A percentile compares a stretch with the other conserved stretches of the same genome.
Evolutionary conservation across 2,329 filamentous ascomycete species (phyloP).

Genomic region (Verticillium klebahnii): DNA sequence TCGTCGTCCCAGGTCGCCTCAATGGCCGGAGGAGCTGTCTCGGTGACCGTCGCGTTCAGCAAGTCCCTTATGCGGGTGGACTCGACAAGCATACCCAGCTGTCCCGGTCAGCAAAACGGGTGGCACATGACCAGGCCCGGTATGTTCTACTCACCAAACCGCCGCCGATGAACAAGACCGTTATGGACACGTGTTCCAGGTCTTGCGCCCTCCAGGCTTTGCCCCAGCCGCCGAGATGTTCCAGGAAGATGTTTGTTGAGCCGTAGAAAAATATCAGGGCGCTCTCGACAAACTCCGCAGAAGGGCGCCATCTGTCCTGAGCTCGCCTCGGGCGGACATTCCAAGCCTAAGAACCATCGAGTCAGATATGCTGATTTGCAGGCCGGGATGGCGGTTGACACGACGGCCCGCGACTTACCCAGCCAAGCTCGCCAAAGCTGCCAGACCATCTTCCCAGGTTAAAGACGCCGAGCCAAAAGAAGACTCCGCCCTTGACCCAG

Average conservation of each 20-base stretch:
- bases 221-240: constrained; percentile 75
- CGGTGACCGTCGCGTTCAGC: constrained; percentile 49
- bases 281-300: constrained; percentile 86
- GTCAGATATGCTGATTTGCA: constrained; percentile 10
- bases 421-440: constrained; percentile 84
- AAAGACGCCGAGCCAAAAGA: constrained; percentile 87
- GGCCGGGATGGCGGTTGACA: neutral
- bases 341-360: constrained; percentile 59
- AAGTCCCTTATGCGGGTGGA: constrained; percentile 64
- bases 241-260: constrained; percentile 83
- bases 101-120: constrained; percentile 16
- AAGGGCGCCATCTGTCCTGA: constrained; percentile 64
- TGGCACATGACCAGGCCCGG: no score
- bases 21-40: constrained; percentile 24
- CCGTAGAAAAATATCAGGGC: constrained; percentile 89
- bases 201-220: constrained; percentile 71
- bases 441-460: constrained; percentile 88
- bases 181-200: constrained; percentile 88
- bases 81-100: constrained; percentile 82
- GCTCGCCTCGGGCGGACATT: constrained; percentile 65
- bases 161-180: constrained; percentile 88
- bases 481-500: constrained; percentile 90
- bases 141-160: constrained; percentile 60
- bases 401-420: constrained; percentile 43
- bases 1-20: constrained; percentile 34